Conservation (phyloP, 1,139 yeast genomes). For the Meyerozyma smithsonii region DNA sequence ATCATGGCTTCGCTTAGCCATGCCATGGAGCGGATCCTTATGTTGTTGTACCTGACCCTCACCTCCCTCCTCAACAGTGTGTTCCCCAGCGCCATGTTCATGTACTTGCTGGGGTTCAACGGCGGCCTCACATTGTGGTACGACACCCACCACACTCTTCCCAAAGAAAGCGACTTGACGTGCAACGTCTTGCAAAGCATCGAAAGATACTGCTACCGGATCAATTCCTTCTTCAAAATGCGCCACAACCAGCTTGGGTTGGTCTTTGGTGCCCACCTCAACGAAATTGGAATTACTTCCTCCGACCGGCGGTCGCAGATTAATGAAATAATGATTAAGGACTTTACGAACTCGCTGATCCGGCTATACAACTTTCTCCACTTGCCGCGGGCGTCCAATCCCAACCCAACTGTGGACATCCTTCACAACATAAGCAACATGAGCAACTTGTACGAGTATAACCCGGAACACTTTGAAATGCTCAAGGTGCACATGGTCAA, state of each 20-base stretch:
- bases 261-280: neutral
- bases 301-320: neutral
- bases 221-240: neutral
- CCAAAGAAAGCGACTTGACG: constrained; percentile 1
- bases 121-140: constrained; percentile 18
- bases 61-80: constrained; percentile 19
- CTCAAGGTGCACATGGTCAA: neutral
- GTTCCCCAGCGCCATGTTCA: constrained; percentile 21
- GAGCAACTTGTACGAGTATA: neutral
- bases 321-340: constrained; percentile 2
- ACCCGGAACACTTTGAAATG: constrained; percentile 1
- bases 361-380: neutral
- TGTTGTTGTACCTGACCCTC: constrained; percentile 17
- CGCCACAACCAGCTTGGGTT: neutral
- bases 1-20: constrained; percentile 11
- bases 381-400: neutral
- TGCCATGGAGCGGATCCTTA: constrained; percentile 16
- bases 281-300: neutral
- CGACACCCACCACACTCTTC: constrained; percentile 3
- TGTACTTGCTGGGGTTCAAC: constrained; percentile 21
- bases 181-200: neutral
- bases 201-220: constrained; percentile 1
- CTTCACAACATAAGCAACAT: neutral
- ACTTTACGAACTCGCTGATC: neutral
- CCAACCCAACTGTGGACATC: neutral